Evolutionary conservation across 805 yeast genomes (phyloP), one percentile per base, ranked within the genome.

Genomic region (Phaffomyces thermotolerans): DNA sequence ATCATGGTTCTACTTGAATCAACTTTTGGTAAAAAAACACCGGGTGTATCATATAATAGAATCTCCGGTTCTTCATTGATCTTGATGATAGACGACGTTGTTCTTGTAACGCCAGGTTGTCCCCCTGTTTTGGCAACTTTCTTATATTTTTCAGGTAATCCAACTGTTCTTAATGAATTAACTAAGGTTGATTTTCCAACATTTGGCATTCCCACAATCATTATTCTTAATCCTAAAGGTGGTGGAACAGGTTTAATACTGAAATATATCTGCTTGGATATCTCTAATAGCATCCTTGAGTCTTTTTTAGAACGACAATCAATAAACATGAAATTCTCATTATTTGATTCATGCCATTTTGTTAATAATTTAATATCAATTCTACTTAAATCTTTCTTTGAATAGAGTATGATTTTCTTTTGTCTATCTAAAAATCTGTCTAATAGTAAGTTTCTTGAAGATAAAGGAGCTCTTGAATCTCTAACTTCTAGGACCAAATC

Each of bases 151-250:
- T 42, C 48, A 42, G 51, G 44, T 25, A 56, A 38, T 9, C 58
- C 58, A 17, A 50, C 57, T 8, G 65, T 65, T 46, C 96, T 65
- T 40, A 90, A 64, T 0, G 82, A 70, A 56, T 93, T 93, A 24
- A 90, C 82, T 39, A 93, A 60, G 0, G 96, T 84, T 12, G 95
- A 84, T 62, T 93, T 93, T 0, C 99, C 99, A n/a, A 89, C 95
- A 59, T 93, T 93, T 1, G 99, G 99, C 93, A 93, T 85, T 0
- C 99, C 99, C 7, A 83, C 80, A 37, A 91, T 76, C 69, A 90
- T 69, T 45, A 85, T 62, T 20, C 89, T 64, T 39, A 84, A 66
- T 0, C 98, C 98, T 46, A 89, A 62, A 0, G 97, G 96, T 0
- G 96, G 95, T 1, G 51, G 51, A 5, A 81, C 76, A 0, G 91